These are phyloP conservation scores for Lachnellula arida DNA, from an alignment of 2,329 filamentous ascomycete genomes.

Conservation along the genomic window DNA sequence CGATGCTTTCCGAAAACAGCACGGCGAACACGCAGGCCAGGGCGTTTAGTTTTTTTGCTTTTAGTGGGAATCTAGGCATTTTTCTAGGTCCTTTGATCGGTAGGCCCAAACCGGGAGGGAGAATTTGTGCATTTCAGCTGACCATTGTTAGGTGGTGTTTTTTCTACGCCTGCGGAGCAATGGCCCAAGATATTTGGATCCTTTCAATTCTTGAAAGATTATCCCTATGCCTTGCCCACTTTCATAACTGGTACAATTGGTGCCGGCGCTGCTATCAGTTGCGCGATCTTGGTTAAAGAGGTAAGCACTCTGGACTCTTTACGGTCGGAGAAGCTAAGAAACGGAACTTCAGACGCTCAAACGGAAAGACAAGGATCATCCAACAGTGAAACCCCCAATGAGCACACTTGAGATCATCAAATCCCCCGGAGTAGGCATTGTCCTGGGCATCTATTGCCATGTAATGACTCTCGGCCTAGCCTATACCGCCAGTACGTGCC, in stretches of 20 bases:
- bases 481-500: constrained; percentile 53
- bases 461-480: constrained; percentile 64
- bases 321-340: neutral
- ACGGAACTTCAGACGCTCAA: constrained; percentile 39
- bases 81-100: constrained; percentile 56
- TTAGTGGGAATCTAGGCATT: constrained; percentile 69
- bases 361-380: constrained; percentile 21
- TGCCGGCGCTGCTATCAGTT: constrained; percentile 47
- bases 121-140: neutral
- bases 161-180: constrained; percentile 62
- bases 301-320: constrained; percentile 9
- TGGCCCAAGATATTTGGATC: constrained; percentile 55
- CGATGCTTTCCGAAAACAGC: constrained; percentile 72
- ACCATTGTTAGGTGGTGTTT: constrained; percentile 50
- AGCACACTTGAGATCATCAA: constrained; percentile 52
- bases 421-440: constrained; percentile 59
- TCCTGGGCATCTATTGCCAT: constrained; percentile 62
- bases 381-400: constrained; percentile 28
- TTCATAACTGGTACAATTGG: constrained; percentile 53
- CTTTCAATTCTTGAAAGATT: constrained; percentile 54
- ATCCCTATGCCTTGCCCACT: constrained; percentile 62
- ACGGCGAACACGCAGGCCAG: constrained; percentile 65
- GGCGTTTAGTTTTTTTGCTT: constrained; percentile 73
- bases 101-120: constrained; percentile 39
- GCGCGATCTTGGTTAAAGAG: constrained; percentile 57